phyloP scores from a whole-genome alignment of 306 rosid genomes.

The peach (Prunus persica) region DNA sequence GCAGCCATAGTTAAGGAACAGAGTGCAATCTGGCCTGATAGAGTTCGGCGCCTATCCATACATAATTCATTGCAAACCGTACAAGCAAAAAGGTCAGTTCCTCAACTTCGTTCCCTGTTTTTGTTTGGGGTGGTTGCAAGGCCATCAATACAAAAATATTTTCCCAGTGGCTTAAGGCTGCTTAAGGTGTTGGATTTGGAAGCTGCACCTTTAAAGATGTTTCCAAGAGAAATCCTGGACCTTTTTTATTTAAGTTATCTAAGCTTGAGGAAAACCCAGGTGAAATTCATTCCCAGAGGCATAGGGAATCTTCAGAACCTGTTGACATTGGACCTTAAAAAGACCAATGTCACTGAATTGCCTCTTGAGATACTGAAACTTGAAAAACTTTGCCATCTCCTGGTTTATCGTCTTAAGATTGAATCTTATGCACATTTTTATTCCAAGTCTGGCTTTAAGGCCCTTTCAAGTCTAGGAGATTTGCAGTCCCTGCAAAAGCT shows the following conservation, averaged over 20 bases:
- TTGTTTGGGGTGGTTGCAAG: slow-evolving; percentile 38
- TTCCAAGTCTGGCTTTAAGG: slow-evolving; percentile 26
- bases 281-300: slow-evolving; percentile 22
- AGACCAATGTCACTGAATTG: slow-evolving; percentile 27
- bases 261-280: slow-evolving; percentile 37
- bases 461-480: slow-evolving; percentile 19
- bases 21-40: slow-evolving; percentile 41
- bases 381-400: slow-evolving; percentile 37
- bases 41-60: slow-evolving; percentile 50
- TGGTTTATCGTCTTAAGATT: slow-evolving; percentile 28
- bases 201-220: slow-evolving; percentile 13
- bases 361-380: slow-evolving; percentile 38
- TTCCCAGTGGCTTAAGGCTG: slow-evolving; percentile 18
- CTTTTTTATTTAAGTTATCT: slow-evolving; percentile 28
- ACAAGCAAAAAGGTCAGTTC: slow-evolving; percentile 39
- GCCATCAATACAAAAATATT: neutral
- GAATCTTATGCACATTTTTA: slow-evolving; percentile 9
- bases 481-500: slow-evolving; percentile 37
- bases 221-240: slow-evolving; percentile 21
- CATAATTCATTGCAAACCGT: slow-evolving; percentile 33
- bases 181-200: slow-evolving; percentile 34
- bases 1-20: slow-evolving; percentile 40
- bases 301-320: slow-evolving; percentile 37
- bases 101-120: slow-evolving; percentile 61
- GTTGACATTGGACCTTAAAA: slow-evolving; percentile 38